phyloP scores from a whole-genome alignment of 2,329 filamentous ascomycete species.

The Verticillium zaregamsianum region DNA sequence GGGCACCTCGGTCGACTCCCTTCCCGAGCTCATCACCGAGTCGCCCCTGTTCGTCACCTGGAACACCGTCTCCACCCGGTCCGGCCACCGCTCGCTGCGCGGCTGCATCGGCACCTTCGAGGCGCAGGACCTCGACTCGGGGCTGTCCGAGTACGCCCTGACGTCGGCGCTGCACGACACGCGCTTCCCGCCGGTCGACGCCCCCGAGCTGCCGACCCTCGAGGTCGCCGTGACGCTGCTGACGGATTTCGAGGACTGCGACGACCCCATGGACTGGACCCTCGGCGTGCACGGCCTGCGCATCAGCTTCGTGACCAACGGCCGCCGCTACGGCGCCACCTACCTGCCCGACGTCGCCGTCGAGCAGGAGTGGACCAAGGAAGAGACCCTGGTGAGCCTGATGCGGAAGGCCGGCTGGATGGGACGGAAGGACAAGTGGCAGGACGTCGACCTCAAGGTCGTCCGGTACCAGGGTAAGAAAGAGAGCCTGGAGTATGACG shows the following conservation, averaged over 20 bases:
- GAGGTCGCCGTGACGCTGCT: slow-evolving; percentile 75
- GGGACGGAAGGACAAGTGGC: slow-evolving; percentile 75
- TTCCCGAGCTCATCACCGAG: slow-evolving; percentile 34
- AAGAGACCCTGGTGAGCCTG: slow-evolving; percentile 83
- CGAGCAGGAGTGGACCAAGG: slow-evolving; percentile 93
- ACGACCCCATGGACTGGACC: slow-evolving; percentile 76
- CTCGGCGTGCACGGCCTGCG: slow-evolving; percentile 83
- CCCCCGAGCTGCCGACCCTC: slow-evolving; percentile 51
- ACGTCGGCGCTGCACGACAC: slow-evolving; percentile 67
- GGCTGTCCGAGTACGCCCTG: slow-evolving; percentile 75
- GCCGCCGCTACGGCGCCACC: slow-evolving; percentile 73
- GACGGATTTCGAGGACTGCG: slow-evolving; percentile 75
- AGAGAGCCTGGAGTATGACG: slow-evolving; percentile 62
- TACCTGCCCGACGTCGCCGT: slow-evolving; percentile 88
- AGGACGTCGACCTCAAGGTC: slow-evolving; percentile 71
- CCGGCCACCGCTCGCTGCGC: slow-evolving; percentile 64
- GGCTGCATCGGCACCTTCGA: slow-evolving; percentile 98
- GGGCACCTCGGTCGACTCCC: slow-evolving; percentile 38
- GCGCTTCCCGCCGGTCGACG: slow-evolving; percentile 54
- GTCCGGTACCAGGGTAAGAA: slow-evolving; percentile 86
- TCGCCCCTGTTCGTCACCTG: slow-evolving; percentile 91
- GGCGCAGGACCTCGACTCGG: slow-evolving; percentile 65
- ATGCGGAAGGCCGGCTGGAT: slow-evolving; percentile 95
- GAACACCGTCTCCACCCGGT: slow-evolving; percentile 64
- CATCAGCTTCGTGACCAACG: slow-evolving; percentile 75